phyloP scores from a whole-genome alignment of 176 grass and related monocot genomes.

The Ensete ventricosum region DNA sequence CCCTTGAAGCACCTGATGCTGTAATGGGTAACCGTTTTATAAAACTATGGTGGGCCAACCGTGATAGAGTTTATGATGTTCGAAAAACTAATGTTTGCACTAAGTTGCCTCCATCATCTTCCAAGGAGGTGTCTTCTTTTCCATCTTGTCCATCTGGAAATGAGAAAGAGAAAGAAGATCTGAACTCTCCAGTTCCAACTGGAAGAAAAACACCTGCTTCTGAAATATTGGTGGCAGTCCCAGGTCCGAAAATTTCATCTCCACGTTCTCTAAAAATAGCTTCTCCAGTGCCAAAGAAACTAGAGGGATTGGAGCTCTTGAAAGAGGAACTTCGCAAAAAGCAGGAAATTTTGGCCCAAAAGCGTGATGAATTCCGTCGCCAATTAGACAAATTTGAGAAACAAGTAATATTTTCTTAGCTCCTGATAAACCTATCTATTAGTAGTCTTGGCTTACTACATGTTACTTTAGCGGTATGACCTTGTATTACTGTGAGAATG shows the following conservation, averaged over 20 bases:
- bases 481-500: too few species aligned
- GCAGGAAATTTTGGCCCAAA: constrained; percentile 80
- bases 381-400: constrained; percentile 77
- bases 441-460: neutral
- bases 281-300: constrained; percentile 45
- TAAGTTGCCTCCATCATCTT: constrained; percentile 26
- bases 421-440: neutral
- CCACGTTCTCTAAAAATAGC: constrained; percentile 37
- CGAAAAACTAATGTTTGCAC: constrained; percentile 25
- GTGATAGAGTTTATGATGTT: constrained; percentile 63
- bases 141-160: constrained; percentile 27
- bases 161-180: constrained; percentile 46
- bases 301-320: constrained; percentile 66
- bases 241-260: constrained; percentile 31
- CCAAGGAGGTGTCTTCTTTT: constrained; percentile 8
- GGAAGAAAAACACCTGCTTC: constrained; percentile 37
- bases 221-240: constrained; percentile 30
- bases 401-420: constrained; percentile 47
- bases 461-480: neutral
- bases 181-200: constrained; percentile 41
- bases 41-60: constrained; percentile 94
- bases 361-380: constrained; percentile 77
- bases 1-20: constrained; percentile 81
- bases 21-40: constrained; percentile 99
- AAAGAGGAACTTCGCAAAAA: constrained; percentile 88